Evolutionary conservation across 2,329 filamentous ascomycete species (phyloP).

Genomic region (Immersiporthe knoxdaviesiana): DNA sequence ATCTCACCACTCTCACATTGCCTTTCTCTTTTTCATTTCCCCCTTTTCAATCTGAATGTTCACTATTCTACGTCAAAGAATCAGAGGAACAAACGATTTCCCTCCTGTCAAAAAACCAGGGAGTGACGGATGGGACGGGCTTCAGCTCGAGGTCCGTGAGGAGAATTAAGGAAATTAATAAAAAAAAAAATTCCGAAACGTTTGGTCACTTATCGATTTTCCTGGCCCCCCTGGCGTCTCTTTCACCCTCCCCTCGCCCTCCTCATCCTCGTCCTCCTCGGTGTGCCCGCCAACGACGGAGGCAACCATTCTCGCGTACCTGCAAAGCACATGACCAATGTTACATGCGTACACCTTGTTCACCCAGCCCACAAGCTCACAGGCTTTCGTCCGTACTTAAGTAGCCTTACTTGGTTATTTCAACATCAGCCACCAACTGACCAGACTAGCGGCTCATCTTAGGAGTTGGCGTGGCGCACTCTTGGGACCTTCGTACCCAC

Average conservation of each 20-base stretch:
- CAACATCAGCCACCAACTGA: background rate
- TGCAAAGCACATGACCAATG: background rate
- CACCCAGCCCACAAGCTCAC: background rate
- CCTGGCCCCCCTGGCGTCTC: background rate
- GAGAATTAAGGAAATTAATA: background rate
- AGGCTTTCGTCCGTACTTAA: background rate
- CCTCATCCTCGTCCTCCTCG: background rate
- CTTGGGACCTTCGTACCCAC: too few relatives aligned
- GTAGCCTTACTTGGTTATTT: too few relatives aligned
- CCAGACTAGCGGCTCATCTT: background rate
- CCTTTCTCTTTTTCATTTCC: background rate
- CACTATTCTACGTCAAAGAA: slow-evolving; percentile 10
- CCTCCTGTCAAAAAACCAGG: slow-evolving; percentile 1
- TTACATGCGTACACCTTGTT: background rate
- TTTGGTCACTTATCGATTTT: background rate
- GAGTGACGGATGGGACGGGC: background rate
- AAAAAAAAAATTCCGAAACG: background rate
- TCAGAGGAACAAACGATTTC: background rate
- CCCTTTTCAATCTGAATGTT: background rate
- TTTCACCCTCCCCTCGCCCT: too few relatives aligned
- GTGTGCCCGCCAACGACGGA: background rate
- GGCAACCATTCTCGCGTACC: background rate
- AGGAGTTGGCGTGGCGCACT: background rate
- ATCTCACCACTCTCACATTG: slow-evolving; percentile 13
- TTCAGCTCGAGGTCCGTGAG: background rate